Evolutionary conservation across 345 rosid genomes (phyloP), one percentile per base, ranked within the genome.

Genomic region (Noccaea bulbosa): DNA sequence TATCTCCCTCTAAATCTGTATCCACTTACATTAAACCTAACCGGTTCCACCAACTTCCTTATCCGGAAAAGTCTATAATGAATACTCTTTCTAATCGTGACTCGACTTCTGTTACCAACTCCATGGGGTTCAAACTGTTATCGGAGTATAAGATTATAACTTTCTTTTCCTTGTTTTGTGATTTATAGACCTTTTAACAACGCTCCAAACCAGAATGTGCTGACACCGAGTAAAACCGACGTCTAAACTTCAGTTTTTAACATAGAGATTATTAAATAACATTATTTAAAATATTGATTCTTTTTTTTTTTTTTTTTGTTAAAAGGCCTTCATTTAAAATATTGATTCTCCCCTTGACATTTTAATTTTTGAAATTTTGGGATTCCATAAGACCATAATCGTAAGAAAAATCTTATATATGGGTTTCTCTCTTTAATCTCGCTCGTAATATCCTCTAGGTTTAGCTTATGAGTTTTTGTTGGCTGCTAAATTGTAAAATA

Each of bases 1-100:
- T 71, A 52, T 52, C 61, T 59, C 65, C 65, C 44, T 38, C 12
- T 56, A 11, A 15, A 65, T 56, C 41, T 52, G 60, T 55, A 53
- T 15, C 11, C 41, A 34, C 20, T 39, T 35, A 34, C 11, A 33
- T 20, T 33, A 15, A 46, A 46, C 45, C 45, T 11, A 58, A 58
- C 47, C 63, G 63, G 63, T 20, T 57, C 45, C 16, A 58, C 46
- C 63, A 38, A 17, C 63, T 38, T 20, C 6, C 16, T 58, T 20
- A 11, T 17, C 63, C 63, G 62, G 32, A 16, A 2, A 7, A 17
- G 50, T 14, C 24, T 24, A 6, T 7, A 45, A 6, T 14, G 6
- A n/a, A 14, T 44, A 24, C 27, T 24, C 4, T 24, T 24, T 24
- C 27, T 2, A 24, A 24, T 24, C 27, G 4, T 24, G 27, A 24